Percentiles rank a stretch among this genome's conserved stretches.
Evolutionary conservation across 306 rosid species (phyloP).

Genomic region (Sicyos edulis): DNA sequence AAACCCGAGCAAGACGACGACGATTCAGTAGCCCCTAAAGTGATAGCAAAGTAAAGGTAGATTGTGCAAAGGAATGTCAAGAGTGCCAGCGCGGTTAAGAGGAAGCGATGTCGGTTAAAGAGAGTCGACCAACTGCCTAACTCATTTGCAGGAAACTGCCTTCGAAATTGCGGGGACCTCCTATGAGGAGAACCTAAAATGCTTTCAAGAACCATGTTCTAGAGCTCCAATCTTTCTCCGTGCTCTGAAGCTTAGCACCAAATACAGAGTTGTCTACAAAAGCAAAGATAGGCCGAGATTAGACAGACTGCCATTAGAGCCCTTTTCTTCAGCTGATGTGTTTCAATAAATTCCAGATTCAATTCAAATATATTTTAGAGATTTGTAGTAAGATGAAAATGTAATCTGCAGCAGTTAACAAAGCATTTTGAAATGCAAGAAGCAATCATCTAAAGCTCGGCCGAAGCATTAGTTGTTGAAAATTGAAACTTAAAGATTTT

Average conservation of each 20-base stretch:
- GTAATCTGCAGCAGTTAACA: background rate
- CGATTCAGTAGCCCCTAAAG: constrained; percentile 39
- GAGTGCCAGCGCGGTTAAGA: constrained; percentile 58
- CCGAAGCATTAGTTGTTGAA: background rate
- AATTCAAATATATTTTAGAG: background rate
- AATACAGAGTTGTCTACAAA: background rate
- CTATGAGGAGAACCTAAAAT: constrained; percentile 66
- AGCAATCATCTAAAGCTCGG: background rate
- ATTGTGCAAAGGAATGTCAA: constrained; percentile 64
- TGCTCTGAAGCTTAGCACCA: background rate
- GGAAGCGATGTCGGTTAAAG: constrained; percentile 71
- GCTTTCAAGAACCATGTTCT: constrained; percentile 69
- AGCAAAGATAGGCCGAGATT: background rate
- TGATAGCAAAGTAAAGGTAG: constrained; percentile 84
- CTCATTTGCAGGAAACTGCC: constrained; percentile 46
- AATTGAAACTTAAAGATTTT: background rate
- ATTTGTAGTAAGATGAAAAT: background rate
- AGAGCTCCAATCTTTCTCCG: background rate
- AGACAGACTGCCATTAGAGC: background rate
- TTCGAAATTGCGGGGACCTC: constrained; percentile 56
- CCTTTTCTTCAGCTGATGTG: constrained; percentile 5
- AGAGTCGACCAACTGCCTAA: constrained; percentile 73
- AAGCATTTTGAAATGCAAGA: background rate
- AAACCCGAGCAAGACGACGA: constrained; percentile 46
- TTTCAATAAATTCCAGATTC: background rate